Conservation (phyloP, 805 yeast genomes). For the Metschnikowia bowlesiae region DNA sequence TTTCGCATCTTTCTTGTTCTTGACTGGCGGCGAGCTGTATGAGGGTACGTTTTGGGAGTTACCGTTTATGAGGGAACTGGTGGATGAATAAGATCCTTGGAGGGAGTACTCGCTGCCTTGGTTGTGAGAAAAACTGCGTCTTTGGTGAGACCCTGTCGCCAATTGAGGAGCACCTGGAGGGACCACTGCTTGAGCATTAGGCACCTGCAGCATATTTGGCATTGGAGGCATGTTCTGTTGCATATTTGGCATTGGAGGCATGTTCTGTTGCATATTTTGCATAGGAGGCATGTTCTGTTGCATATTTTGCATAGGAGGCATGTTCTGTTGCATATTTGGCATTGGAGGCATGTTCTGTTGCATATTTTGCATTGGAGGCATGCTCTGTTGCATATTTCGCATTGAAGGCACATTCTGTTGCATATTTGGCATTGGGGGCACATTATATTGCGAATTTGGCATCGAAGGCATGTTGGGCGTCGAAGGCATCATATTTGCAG, state of each 20-base stretch:
- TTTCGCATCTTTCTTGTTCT: neutral
- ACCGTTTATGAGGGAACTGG: neutral
- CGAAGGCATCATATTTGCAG: neutral
- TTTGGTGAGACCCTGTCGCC: neutral
- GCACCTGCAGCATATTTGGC: neutral
- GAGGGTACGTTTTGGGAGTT: neutral
- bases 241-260: neutral
- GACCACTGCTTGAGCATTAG: neutral
- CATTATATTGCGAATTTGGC: neutral
- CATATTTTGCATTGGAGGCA: neutral
- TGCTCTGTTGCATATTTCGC: neutral
- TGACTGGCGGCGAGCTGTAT: neutral
- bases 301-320: neutral
- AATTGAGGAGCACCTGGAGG: neutral
- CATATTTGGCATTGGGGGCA: neutral
- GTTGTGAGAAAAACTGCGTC: neutral
- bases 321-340: neutral
- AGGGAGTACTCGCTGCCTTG: constrained; percentile 1
- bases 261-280: neutral
- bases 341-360: neutral
- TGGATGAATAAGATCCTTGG: neutral
- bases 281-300: constrained; percentile 1
- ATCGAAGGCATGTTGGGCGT: neutral
- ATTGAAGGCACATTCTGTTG: neutral
- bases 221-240: neutral